Base-by-base conservation (phyloP, 192 early-diverging fungal genomes). In the Entomortierella parvispora region DNA sequence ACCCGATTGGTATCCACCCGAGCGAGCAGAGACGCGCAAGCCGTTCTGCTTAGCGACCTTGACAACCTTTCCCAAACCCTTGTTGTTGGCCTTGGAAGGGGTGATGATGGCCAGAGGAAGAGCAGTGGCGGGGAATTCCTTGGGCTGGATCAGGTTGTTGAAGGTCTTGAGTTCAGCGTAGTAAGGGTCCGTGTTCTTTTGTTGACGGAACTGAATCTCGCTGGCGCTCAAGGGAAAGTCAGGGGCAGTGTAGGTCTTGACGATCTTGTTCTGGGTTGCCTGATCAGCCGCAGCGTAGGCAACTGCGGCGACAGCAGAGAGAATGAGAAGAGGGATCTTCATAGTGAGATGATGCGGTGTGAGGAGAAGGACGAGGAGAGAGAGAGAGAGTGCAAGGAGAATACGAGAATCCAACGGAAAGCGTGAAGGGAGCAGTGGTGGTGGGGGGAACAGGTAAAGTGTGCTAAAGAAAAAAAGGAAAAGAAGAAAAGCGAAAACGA, bases 121-220 rank as follows among this genome's bases (percentile, higher is more conserved):
- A 33, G 74, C 74, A 0, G 65, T 40, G 25, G 33, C 37, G 11
- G 74, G 74, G 66, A 77, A 77, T 43, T 77, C 74, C 11, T 33
- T 28, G 22, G 74, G 74, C 15, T 22, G n/a, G 74, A 77, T 77
- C 47, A 77, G 48, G 52, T 77, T 68, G 61, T 77, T 77, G 65
- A 64, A 77, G 66, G 74, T 77, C 55, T 77, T 77, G 65, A 77
- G 74, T 37, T 65, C 52, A 17, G 40, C 48, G 58, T 32, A 77
- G 61, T 77, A 77, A 6, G 74, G 37, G 14, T 53, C 47, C 48
- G 68, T 53, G 43, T 77, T 42, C 12, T 33, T 33, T 47, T 77
- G 74, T 29, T 58, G 60, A 51, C 74, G 74, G 66, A 64, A 68
- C 31, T 77, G 74, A 45, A 77, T 62, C n/a, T 67, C 44, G n/a